Evolutionary conservation across 352 stramenopile species (phyloP), one percentile per base, ranked within the genome.

Genomic region (Pythium grandisporangium): DNA sequence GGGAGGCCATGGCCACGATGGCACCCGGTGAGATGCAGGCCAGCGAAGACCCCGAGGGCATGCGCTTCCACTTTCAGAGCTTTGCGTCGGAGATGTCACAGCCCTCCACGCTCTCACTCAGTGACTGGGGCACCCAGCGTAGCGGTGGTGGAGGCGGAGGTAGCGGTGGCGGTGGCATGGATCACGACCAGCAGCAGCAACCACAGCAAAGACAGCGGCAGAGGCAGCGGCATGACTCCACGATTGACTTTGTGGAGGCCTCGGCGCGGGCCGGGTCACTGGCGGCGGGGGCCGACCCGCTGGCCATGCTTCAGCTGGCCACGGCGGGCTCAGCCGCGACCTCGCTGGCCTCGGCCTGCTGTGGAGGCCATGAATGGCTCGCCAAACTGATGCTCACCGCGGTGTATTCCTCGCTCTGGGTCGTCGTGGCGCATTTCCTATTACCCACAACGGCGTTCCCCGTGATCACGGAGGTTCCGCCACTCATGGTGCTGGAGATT

Each of bases 371-470:
- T 20, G 21, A 70, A 11, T 43, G 47, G 47, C 20, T 66, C 8
- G 36, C 60, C 1, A 57, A 57, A 1, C 0, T 64, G 14, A 25
- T 47, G 0, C 21, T 66, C 19, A 53, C 60, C 14, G 26, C 47
- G 11, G 26, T 55, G 22, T 12, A 63, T 6, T 61, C 63, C 1
- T 36, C 54, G 8, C 44, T 55, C 23, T 74, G 63, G 63, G 66
- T 57, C 6, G 14, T 74, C 12, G 37, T 39, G 25, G 52, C 46
- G 22, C 59, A 58, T 1, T 54, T 45, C 36, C n/a, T 50, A 11
- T 59, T 57, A 23, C 26, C 40, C 6, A 25, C 48, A 21, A 30
- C 64, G 12, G 43, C 48, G 16, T 72, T 72, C 42, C 64, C 64
- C 4, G n/a, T n/a, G n/a, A 48, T 76, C 16, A 33, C 53, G 2